phyloP scores from a whole-genome alignment of 257 asterid genomes.

The Nicotiana otophora region DNA sequence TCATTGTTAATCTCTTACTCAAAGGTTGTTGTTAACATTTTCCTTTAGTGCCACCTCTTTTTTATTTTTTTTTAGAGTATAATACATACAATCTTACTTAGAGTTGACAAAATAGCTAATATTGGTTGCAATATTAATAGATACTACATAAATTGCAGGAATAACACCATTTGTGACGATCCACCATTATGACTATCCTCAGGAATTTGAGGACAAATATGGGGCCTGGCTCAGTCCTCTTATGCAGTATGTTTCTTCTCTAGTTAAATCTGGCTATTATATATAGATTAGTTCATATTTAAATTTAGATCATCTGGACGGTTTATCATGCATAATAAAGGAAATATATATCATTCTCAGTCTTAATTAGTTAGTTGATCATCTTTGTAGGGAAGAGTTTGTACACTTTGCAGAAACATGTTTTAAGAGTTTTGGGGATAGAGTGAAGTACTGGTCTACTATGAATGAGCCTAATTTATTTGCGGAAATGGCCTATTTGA shows the following conservation, averaged over 20 bases:
- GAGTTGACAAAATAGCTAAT: neutral
- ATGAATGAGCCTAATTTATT: slow-evolving; percentile 60
- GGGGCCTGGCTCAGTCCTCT: slow-evolving; percentile 32
- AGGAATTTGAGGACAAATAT: slow-evolving; percentile 23
- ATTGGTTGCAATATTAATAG: neutral
- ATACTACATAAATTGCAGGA: slow-evolving; percentile 9
- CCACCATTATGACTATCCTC: slow-evolving; percentile 27
- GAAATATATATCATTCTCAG: too few species aligned
- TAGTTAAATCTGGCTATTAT: neutral
- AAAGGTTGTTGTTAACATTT: slow-evolving; percentile 33
- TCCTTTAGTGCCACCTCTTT: neutral
- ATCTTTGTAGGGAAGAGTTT: slow-evolving; percentile 52
- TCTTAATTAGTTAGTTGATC: neutral
- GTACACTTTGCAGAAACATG: slow-evolving; percentile 54
- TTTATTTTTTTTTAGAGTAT: neutral
- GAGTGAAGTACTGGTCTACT: slow-evolving; percentile 63
- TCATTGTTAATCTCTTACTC: slow-evolving; percentile 44
- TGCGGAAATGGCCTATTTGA: slow-evolving; percentile 36
- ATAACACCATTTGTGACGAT: slow-evolving; percentile 34
- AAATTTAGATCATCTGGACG: too few species aligned
- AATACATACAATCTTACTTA: neutral
- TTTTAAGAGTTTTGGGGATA: slow-evolving; percentile 51
- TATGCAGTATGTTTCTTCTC: slow-evolving; percentile 14
- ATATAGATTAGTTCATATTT: too few species aligned
- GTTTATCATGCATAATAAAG: too few species aligned